Evolutionary conservation across 345 rosid species (phyloP).

Genomic region (Pistacia integerrima): DNA sequence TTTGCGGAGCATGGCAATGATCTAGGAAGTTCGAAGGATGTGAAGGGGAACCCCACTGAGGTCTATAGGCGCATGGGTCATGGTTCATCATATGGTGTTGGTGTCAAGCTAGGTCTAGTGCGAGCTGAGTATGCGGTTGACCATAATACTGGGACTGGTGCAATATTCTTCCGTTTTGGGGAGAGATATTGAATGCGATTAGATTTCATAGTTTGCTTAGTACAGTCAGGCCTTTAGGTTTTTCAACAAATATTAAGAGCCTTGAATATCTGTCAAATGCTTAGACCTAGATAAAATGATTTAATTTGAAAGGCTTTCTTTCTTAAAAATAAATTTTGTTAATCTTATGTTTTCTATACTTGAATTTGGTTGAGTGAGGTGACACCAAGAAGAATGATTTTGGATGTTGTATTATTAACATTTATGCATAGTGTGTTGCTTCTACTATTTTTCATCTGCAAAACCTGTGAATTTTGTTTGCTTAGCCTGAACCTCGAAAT

Average conservation of each 20-base stretch:
- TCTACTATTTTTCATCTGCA: not conserved
- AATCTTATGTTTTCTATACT: not conserved
- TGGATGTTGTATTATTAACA: constrained; percentile 2
- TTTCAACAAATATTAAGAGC: constrained; percentile 5
- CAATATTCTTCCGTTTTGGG: constrained; percentile 91
- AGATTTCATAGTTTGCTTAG: constrained; percentile 9
- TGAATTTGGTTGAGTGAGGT: not conserved
- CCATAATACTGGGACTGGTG: constrained; percentile 86
- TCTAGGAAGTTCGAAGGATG: constrained; percentile 91
- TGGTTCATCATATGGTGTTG: constrained; percentile 91
- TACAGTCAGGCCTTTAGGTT: constrained; percentile 17
- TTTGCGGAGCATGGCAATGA: constrained; percentile 98
- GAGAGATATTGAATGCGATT: constrained; percentile 67
- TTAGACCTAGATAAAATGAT: constrained; percentile 16
- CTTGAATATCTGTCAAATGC: constrained; percentile 7
- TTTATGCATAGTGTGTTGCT: not conserved
- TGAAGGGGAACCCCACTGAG: constrained; percentile 96
- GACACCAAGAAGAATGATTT: constrained; percentile 6
- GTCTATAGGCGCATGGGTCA: constrained; percentile 90
- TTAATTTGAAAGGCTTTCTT: constrained; percentile 19
- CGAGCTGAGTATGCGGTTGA: constrained; percentile 96
- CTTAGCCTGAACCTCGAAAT: not conserved
- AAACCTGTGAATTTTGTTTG: not conserved
- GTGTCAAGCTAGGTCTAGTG: constrained; percentile 84
- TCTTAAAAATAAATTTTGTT: not conserved